Percentiles rank a stretch among this genome's conserved stretches.
These are phyloP conservation scores for Zoysia pacifica DNA, from an alignment of 176 grass and related monocot genomes.

Conservation along the genomic window DNA sequence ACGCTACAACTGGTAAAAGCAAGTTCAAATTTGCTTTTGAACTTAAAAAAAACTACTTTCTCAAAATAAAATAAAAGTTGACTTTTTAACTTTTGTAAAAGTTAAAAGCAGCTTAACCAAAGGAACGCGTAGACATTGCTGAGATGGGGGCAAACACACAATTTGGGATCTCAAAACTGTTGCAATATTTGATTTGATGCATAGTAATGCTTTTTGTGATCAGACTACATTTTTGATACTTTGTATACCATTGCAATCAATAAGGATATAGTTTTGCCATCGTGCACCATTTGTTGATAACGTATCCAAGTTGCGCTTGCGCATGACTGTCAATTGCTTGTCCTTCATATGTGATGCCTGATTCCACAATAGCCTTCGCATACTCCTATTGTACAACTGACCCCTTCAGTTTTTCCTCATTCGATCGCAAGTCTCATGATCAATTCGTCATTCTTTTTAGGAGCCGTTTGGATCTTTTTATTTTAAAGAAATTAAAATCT, in stretches of 20 bases:
- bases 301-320: not conserved
- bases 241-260: not conserved
- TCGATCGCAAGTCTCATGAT: not conserved
- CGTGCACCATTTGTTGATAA: not conserved
- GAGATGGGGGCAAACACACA: not conserved
- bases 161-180: not conserved
- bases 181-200: slow-evolving; percentile 29
- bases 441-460: not conserved
- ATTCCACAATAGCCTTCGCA: not conserved
- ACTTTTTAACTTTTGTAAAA: too few relatives aligned
- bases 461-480: too few relatives aligned
- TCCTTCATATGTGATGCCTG: not conserved
- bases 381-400: not conserved
- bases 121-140: not conserved
- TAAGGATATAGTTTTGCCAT: slow-evolving; percentile 8
- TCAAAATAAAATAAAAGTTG: too few relatives aligned
- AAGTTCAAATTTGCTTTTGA: too few relatives aligned
- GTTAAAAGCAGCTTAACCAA: too few relatives aligned
- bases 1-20: too few relatives aligned
- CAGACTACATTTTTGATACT: not conserved
- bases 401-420: not conserved
- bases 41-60: too few relatives aligned
- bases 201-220: not conserved
- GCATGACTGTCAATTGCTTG: not conserved
- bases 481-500: too few relatives aligned